These are phyloP conservation scores for Aspergillus diversus DNA, from an alignment of 495 filamentous ascomycete genomes.

Conservation along the genomic window DNA sequence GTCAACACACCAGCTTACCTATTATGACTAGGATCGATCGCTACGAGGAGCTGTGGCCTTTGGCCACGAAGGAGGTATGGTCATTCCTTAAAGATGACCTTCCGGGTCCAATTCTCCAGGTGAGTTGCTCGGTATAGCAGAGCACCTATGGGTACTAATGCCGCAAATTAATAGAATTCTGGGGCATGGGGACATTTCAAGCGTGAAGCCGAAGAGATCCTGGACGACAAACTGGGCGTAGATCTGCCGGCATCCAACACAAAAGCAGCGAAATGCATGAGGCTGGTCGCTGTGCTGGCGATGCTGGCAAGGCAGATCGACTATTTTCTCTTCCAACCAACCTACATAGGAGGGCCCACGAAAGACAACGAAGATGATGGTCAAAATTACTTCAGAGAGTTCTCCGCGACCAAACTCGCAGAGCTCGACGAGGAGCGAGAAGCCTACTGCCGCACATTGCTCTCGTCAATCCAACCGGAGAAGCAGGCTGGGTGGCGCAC, in stretches of 20 bases:
- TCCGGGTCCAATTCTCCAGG: conserved; percentile 20
- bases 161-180: not conserved
- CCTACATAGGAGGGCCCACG: conserved; percentile 18
- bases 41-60: conserved; percentile 23
- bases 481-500: conserved; percentile 14
- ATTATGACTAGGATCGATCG: conserved; percentile 18
- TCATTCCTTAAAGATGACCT: conserved; percentile 23
- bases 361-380: conserved; percentile 10
- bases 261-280: conserved; percentile 30
- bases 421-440: conserved; percentile 29
- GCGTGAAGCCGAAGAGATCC: conserved; percentile 7
- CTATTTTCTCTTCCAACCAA: conserved; percentile 32
- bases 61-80: conserved; percentile 20
- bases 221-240: conserved; percentile 9
- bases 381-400: conserved; percentile 7
- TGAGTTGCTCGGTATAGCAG: conserved; percentile 8
- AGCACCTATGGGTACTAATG: not conserved
- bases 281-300: conserved; percentile 28
- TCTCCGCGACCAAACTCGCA: conserved; percentile 25
- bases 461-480: conserved; percentile 28
- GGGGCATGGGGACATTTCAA: conserved; percentile 4
- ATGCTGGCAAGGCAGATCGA: conserved; percentile 32
- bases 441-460: conserved; percentile 29
- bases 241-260: conserved; percentile 27
- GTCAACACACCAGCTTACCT: not conserved